Evolutionary conservation across 202 grass and related monocot genomes (phyloP), one percentile per base, ranked within the genome.

Genomic region (Panicum hallii): DNA sequence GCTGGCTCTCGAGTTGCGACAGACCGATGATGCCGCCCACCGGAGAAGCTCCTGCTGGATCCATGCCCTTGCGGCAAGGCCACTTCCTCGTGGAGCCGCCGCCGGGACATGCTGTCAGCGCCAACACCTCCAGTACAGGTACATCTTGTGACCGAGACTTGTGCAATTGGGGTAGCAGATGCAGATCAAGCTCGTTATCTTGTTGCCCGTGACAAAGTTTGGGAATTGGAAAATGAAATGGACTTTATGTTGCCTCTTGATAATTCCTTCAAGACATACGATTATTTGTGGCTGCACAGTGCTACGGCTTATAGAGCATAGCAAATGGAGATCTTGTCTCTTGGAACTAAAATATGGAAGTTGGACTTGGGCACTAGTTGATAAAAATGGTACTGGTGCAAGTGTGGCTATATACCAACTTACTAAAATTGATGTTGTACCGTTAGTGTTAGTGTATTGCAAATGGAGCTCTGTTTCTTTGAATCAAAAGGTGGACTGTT

Each of bases 31-130:
- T 74, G 71, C 48, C 17, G 30, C 71, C 71, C 2, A 38, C 15
- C 30, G 48, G 71, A 19, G 48, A 74, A 38, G 10, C 72, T 38
- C 32, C 32, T 1, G n/a, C 72, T 7, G 72, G 72, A 75, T 75
- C 72, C 72, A 40, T 75, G 72, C 5, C 48, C 71, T 11, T 74
- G 48, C 30, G 16, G 26, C 47, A 73, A 16, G 70, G 70, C 70
- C 70, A 73, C 28, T 52, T 52, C n/a, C 28, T 6, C 48, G 28
- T 74, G 48, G 71, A 74, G 71, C 71, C 28, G 22, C 3, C 5
- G 10, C 14, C 47, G 70, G 72, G 11, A 5, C 72, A 26, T 17
- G 46, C 70, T 9, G 12, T 32, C 70, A 2, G 20, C 48, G 48
- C 70, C 3, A 50, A 28, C 23, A 49, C 70, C 47, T 36, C 70